Evolutionary conservation across 2,329 filamentous ascomycete species (phyloP).

Genomic region (Ascochyta fabae): DNA sequence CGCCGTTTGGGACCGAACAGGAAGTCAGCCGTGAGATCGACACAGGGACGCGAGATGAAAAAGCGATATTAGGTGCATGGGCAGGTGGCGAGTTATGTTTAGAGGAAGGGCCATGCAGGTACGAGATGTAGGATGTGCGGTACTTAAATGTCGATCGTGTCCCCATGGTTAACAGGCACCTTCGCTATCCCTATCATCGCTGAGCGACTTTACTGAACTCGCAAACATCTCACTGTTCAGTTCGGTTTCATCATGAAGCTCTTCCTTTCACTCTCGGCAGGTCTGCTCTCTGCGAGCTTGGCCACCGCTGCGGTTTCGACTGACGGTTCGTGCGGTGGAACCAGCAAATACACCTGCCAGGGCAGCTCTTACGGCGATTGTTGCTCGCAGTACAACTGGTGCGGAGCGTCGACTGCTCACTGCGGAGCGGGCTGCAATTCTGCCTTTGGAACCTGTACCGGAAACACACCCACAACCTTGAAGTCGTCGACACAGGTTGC

Average conservation of each 20-base stretch:
- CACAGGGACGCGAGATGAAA: constrained; percentile 15
- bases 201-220: neutral
- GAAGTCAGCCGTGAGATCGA: constrained; percentile 12
- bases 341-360: constrained; percentile 51
- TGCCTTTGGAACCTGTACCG: constrained; percentile 39
- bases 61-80: constrained; percentile 16
- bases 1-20: constrained; percentile 5
- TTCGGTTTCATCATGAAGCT: constrained; percentile 26
- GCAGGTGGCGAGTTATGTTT: constrained; percentile 18
- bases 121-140: neutral
- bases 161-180: neutral
- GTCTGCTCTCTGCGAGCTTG: constrained; percentile 27
- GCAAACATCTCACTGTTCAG: neutral
- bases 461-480: constrained; percentile 18
- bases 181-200: constrained; percentile 4
- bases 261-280: constrained; percentile 25
- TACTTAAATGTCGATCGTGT: constrained; percentile 11
- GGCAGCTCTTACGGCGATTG: constrained; percentile 54
- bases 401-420: constrained; percentile 41
- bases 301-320: constrained; percentile 42
- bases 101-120: constrained; percentile 9
- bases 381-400: constrained; percentile 53
- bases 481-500: constrained; percentile 15
- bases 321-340: constrained; percentile 53
- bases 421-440: constrained; percentile 43